Conservation (phyloP, 2,329 filamentous ascomycete genomes). For the Coleophoma cylindrospora region DNA sequence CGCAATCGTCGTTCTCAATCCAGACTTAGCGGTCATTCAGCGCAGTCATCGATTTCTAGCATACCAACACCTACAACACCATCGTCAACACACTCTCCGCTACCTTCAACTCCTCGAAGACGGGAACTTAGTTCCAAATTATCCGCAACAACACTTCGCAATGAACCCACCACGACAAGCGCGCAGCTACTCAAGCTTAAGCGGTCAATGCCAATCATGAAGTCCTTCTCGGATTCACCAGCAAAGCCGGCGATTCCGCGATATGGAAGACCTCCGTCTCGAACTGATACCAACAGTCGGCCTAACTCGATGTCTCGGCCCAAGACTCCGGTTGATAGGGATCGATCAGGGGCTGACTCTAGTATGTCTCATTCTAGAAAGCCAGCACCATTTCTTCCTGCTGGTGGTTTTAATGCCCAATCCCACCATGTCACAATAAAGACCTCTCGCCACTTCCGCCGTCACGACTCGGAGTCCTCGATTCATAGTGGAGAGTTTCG, state of each 20-base stretch:
- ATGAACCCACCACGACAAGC: slow-evolving; percentile 59
- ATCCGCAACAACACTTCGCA: slow-evolving; percentile 48
- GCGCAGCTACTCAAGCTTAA: slow-evolving; percentile 62
- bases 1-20: slow-evolving; percentile 59
- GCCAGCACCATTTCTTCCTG: slow-evolving; percentile 72
- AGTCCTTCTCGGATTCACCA: slow-evolving; percentile 41
- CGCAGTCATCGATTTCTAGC: slow-evolving; percentile 64
- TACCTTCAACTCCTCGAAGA: slow-evolving; percentile 55
- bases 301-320: slow-evolving; percentile 51
- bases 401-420: slow-evolving; percentile 66
- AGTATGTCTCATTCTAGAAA: slow-evolving; percentile 51
- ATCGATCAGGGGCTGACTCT: slow-evolving; percentile 41
- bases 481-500: slow-evolving; percentile 51
- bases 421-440: slow-evolving; percentile 77
- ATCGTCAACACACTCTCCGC: slow-evolving; percentile 46
- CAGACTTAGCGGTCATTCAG: slow-evolving; percentile 61
- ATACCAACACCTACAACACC: slow-evolving; percentile 56
- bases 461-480: slow-evolving; percentile 76
- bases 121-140: slow-evolving; percentile 52
- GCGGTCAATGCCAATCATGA: slow-evolving; percentile 58
- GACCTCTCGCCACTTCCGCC: slow-evolving; percentile 64
- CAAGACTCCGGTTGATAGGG: slow-evolving; percentile 64
- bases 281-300: slow-evolving; percentile 41
- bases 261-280: slow-evolving; percentile 55
- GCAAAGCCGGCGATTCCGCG: slow-evolving; percentile 42